Conservation (phyloP, 2,329 filamentous ascomycete genomes). For the Clarireedia sp. region DNA sequence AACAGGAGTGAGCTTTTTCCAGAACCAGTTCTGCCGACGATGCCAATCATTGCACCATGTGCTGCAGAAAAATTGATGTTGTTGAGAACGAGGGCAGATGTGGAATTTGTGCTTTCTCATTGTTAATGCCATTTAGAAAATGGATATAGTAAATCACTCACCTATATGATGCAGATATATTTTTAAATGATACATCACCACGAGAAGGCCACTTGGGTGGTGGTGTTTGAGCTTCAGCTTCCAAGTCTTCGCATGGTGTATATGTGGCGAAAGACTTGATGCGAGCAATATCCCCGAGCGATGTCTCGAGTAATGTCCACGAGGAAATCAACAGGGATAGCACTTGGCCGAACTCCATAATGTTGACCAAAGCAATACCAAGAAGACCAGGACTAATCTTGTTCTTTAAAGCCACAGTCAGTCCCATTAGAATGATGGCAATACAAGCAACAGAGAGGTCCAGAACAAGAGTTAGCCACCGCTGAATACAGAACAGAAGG, state of each 20-base stretch:
- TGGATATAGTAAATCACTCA: conserved; percentile 5
- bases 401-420: conserved; percentile 24
- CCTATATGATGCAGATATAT: conserved; percentile 24
- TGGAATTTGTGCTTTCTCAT: neutral
- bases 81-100: conserved; percentile 22
- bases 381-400: conserved; percentile 16
- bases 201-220: conserved; percentile 8
- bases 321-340: conserved; percentile 10
- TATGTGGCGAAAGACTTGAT: conserved; percentile 5
- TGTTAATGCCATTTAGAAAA: neutral
- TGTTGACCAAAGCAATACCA: conserved; percentile 22
- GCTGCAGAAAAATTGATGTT: conserved; percentile 26
- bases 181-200: conserved; percentile 13
- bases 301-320: conserved; percentile 18
- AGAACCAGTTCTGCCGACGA: conserved; percentile 19
- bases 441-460: conserved; percentile 17
- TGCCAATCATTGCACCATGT: conserved; percentile 26
- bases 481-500: conserved; percentile 46
- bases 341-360: conserved; percentile 16
- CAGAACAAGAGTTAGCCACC: conserved; percentile 43
- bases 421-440: conserved; percentile 25
- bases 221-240: neutral
- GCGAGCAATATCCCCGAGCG: conserved; percentile 15
- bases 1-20: conserved; percentile 37
- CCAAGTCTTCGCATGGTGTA: conserved; percentile 4